Evolutionary conservation across 108 stramenopile species (phyloP).

Genomic region (Epithemia pelagica): DNA sequence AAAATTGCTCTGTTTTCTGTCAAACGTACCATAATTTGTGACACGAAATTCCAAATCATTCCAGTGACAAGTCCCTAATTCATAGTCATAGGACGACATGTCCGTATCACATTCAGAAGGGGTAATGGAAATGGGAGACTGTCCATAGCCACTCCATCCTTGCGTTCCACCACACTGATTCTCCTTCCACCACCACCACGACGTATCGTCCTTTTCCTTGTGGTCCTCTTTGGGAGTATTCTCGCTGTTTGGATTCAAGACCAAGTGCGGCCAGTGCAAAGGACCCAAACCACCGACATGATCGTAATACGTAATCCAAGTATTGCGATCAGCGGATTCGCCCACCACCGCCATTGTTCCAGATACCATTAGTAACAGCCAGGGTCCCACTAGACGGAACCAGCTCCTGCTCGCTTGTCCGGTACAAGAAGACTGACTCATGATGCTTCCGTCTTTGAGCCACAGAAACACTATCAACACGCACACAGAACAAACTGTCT

Average conservation of each 20-base stretch:
- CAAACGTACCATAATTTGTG: background rate
- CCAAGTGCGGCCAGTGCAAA: background rate
- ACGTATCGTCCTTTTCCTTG: background rate
- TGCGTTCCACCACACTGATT: conserved; percentile 11
- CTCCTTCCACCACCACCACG: background rate
- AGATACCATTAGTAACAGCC: too few relatives aligned
- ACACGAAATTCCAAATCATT: conserved; percentile 11
- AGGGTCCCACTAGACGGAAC: too few relatives aligned
- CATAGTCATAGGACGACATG: background rate
- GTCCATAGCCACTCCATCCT: conserved; percentile 1
- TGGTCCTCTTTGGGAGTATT: background rate
- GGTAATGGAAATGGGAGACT: conserved; percentile 9
- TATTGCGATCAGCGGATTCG: too few relatives aligned
- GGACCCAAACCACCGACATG: background rate
- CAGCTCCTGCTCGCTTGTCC: too few relatives aligned
- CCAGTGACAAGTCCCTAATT: conserved; percentile 6
- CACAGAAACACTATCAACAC: too few relatives aligned
- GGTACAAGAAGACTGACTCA: too few relatives aligned
- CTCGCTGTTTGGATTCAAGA: background rate
- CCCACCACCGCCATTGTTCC: too few relatives aligned
- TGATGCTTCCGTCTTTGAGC: too few relatives aligned
- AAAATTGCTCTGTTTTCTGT: background rate
- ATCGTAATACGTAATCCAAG: background rate
- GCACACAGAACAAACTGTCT: too few relatives aligned
- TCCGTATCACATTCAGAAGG: conserved; percentile 7